Evolutionary conservation across 345 rosid genomes (phyloP).

Genomic region (Orychophragmus violaceus): DNA sequence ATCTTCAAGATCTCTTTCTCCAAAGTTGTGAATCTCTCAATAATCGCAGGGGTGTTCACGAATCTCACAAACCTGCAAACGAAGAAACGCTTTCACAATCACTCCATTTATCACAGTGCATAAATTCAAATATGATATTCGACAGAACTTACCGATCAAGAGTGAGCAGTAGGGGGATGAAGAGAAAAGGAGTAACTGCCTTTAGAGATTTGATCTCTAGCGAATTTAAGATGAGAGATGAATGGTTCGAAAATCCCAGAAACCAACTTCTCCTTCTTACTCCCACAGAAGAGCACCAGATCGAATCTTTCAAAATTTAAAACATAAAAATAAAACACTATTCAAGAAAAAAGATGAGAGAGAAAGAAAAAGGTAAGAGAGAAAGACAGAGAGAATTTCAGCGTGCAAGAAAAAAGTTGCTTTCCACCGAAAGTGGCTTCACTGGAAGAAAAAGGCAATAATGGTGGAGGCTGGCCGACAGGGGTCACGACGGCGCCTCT

Average conservation of each 20-base stretch:
- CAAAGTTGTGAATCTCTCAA: conserved; percentile 68
- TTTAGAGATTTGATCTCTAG: conserved; percentile 70
- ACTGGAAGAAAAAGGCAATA: too few relatives aligned
- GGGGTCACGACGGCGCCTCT: too few relatives aligned
- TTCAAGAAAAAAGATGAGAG: too few relatives aligned
- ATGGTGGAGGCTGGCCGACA: too few relatives aligned
- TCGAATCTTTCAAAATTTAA: conserved; percentile 51
- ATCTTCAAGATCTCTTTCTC: conserved; percentile 78
- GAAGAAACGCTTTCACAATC: background rate
- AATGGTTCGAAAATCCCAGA: conserved; percentile 81
- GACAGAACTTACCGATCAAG: conserved; percentile 60
- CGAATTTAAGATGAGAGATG: conserved; percentile 65
- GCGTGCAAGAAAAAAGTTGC: too few relatives aligned
- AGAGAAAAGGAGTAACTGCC: conserved; percentile 84
- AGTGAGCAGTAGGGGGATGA: conserved; percentile 42
- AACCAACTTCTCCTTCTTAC: conserved; percentile 70
- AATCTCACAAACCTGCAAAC: conserved; percentile 69
- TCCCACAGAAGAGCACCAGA: conserved; percentile 58
- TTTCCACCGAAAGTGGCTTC: too few relatives aligned
- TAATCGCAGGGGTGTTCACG: conserved; percentile 79
- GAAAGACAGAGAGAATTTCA: too few relatives aligned
- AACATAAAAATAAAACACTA: too few relatives aligned
- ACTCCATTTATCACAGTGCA: background rate
- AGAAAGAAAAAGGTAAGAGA: too few relatives aligned
- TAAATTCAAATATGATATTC: background rate